Evolutionary conservation across 2,329 filamentous ascomycete genomes (phyloP).

Genomic region (Simplicillium sp.): DNA sequence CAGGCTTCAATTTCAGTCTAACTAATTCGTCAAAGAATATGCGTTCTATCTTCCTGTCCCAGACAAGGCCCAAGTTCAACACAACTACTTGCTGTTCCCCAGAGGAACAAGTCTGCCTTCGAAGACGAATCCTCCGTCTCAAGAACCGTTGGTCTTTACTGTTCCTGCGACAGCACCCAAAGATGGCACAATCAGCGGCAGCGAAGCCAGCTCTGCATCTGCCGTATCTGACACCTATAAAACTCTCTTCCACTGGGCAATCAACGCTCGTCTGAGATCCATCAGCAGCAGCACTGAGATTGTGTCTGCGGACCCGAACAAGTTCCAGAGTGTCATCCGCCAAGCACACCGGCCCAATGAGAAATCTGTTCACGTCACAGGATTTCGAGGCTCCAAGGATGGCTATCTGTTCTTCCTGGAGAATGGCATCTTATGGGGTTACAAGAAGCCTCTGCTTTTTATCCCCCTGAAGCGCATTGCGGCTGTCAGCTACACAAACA

Average conservation of each 20-base stretch:
- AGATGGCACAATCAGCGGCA: slow-evolving; percentile 44
- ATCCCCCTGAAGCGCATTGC: slow-evolving; percentile 50
- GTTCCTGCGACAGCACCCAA: slow-evolving; percentile 52
- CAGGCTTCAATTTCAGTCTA: neutral
- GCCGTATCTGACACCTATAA: slow-evolving; percentile 50
- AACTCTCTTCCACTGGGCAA: slow-evolving; percentile 51
- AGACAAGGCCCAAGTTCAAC: slow-evolving; percentile 54
- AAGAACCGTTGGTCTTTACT: slow-evolving; percentile 56
- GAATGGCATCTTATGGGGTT: slow-evolving; percentile 59
- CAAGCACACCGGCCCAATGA: slow-evolving; percentile 52
- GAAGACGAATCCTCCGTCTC: slow-evolving; percentile 25
- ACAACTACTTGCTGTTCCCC: slow-evolving; percentile 58
- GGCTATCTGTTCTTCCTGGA: slow-evolving; percentile 59
- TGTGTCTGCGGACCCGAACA: slow-evolving; percentile 39
- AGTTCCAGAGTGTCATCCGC: slow-evolving; percentile 47
- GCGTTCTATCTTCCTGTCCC: slow-evolving; percentile 56
- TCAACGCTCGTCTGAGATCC: slow-evolving; percentile 40
- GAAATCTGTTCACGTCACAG: slow-evolving; percentile 55
- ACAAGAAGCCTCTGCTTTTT: slow-evolving; percentile 60
- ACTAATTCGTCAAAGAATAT: slow-evolving; percentile 34
- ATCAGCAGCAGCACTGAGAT: slow-evolving; percentile 39
- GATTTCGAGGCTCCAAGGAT: slow-evolving; percentile 59
- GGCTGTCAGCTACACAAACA: slow-evolving; percentile 57
- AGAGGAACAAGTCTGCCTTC: slow-evolving; percentile 42
- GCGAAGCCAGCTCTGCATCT: slow-evolving; percentile 36